Evolutionary conservation across 2,329 filamentous ascomycete species (phyloP), one percentile per base, ranked within the genome.

Genomic region (Alternaria novae-zelandiae): DNA sequence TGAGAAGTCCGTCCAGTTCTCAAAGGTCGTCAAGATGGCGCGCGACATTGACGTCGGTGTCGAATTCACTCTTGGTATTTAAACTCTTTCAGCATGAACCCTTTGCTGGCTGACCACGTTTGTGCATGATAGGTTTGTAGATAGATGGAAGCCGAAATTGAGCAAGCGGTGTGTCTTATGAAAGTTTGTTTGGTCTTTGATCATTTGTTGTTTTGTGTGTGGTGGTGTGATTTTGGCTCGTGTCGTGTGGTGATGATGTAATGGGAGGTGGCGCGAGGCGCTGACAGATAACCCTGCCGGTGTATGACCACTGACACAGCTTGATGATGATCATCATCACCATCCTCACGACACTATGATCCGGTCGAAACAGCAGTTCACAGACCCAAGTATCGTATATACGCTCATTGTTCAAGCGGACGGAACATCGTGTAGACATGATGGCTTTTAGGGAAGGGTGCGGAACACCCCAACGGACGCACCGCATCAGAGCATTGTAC

Each of bases 21-120:
- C 94, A 77, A 98, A 97, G 89, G 92, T 99, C 73, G 96, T 99
- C 77, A 98, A 98, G 90, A 92, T 97, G 90, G 92, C 96, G 76
- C 92, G 95, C 77, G 94, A 97, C 75, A 97, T 97, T 78, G 96
- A 98, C 78, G 95, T 98, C 71, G 95, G 94, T 76, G 95, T 98
- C 64, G 79, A 81, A 58, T 81, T 80, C 68, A 81, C 78, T 62
- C 78, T 81, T 64, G 95, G 94, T 85, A 97, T 97, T 86, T 98
- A 92, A 74, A 57, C 65, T 55, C 57, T 49, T 30, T 60, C 53
- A 32, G 41, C 57, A 46, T 58, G 59, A 44, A 30, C 54, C 60
- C 50, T 54, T 58, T 55, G 30, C 60, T 45, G 28, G 62, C 59
- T 67, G 49, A 65, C 64, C 28, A 44, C 23, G n/a, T 59, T 44